Conservation (phyloP, 2,329 filamentous ascomycete genomes). For the Colletotrichum plurivorum region DNA sequence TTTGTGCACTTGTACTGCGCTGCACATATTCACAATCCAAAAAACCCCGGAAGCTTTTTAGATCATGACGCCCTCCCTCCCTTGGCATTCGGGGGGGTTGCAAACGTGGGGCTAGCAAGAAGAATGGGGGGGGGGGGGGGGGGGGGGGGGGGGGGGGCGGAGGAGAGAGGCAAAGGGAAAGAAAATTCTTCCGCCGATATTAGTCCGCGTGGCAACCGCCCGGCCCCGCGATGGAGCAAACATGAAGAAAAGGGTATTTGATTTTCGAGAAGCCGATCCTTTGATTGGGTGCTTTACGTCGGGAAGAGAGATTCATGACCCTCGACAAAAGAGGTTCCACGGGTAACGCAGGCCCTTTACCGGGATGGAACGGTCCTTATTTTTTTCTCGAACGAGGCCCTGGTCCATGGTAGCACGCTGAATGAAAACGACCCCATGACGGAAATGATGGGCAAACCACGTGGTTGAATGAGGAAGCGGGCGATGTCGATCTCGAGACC, state of each 20-base stretch:
- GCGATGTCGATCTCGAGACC: conserved; percentile 7
- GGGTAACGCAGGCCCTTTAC: neutral
- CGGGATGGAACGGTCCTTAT: neutral
- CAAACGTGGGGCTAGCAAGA: too few relatives aligned
- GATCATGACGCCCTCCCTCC: neutral
- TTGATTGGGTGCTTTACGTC: conserved; percentile 5
- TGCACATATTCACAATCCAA: neutral
- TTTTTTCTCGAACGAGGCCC: neutral
- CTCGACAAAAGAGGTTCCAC: neutral
- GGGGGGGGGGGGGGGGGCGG: too few relatives aligned
- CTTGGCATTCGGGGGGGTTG: neutral
- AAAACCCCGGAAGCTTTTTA: neutral
- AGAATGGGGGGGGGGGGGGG: neutral
- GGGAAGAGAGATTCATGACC: neutral
- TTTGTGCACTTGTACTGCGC: neutral
- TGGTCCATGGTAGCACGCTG: neutral
- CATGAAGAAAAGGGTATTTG: neutral
- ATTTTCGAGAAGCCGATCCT: too few relatives aligned
- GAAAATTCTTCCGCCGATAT: conserved; percentile 18
- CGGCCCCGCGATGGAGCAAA: neutral
- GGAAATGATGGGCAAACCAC: neutral
- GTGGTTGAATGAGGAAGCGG: conserved; percentile 12
- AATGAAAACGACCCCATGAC: neutral
- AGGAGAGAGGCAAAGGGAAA: too few relatives aligned
- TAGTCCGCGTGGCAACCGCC: conserved; percentile 21